phyloP scores from a whole-genome alignment of 2,329 filamentous ascomycete genomes.

The Cordyceps sp. region DNA sequence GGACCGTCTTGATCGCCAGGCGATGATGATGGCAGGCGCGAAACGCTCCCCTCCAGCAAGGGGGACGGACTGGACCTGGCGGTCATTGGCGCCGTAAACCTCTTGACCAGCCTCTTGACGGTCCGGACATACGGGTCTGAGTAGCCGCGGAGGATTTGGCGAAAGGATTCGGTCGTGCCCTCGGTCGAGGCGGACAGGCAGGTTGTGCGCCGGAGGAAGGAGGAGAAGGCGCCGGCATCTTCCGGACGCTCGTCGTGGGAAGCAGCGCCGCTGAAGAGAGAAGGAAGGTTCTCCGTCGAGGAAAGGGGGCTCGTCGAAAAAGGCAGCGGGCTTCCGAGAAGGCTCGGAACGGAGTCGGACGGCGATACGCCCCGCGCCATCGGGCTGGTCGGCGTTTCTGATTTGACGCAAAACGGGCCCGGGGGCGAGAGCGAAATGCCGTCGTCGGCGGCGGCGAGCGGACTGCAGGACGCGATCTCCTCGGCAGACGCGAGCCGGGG shows the following conservation, averaged over 20 bases:
- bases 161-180: constrained; percentile 18
- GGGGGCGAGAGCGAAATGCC: too few species aligned
- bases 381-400: too few species aligned
- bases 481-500: constrained; percentile 9
- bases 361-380: too few species aligned
- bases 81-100: constrained; percentile 16
- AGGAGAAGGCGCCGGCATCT: constrained; percentile 5
- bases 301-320: too few species aligned
- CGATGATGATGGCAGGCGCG: constrained; percentile 7
- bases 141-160: constrained; percentile 15
- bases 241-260: not conserved
- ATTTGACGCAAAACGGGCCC: too few species aligned
- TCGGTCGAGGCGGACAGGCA: constrained; percentile 21
- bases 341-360: too few species aligned
- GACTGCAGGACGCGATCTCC: not conserved
- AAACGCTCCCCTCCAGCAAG: constrained; percentile 4
- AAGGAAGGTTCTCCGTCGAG: too few species aligned
- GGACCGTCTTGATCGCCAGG: constrained; percentile 13
- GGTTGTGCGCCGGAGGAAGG: constrained; percentile 16
- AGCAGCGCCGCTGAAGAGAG: too few species aligned
- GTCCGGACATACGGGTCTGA: constrained; percentile 16
- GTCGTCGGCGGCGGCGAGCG: not conserved
- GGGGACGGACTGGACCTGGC: constrained; percentile 9
- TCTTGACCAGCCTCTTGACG: constrained; percentile 21
- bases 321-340: too few species aligned